These are phyloP conservation scores for Neoascochyta sp. DNA, from an alignment of 2,329 filamentous ascomycete genomes.

Conservation along the genomic window DNA sequence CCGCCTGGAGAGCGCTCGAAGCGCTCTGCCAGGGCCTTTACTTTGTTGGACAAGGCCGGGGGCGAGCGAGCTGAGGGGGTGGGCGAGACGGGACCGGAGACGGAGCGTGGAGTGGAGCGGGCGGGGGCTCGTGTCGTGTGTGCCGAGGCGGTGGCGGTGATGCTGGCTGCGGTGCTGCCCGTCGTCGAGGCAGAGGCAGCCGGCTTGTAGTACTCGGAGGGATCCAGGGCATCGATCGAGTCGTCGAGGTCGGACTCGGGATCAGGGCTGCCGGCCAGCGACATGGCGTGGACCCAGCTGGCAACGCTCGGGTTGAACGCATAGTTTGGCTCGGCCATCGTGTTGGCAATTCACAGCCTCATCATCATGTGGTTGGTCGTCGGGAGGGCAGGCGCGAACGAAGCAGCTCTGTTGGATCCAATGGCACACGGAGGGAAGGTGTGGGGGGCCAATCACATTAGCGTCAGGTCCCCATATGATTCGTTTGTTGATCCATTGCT, in stretches of 20 bases:
- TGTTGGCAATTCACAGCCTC: no score
- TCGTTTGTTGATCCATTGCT: slow-evolving; percentile 18
- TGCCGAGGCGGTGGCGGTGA: slow-evolving; percentile 6
- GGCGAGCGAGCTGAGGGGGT: slow-evolving; percentile 17
- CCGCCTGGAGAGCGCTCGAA: slow-evolving; percentile 34
- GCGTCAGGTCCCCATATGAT: no score
- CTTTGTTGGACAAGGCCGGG: slow-evolving; percentile 28
- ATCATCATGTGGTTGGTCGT: no score
- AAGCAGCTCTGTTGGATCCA: no score
- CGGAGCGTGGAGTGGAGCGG: slow-evolving; percentile 25
- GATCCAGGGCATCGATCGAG: background rate
- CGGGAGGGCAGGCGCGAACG: no score
- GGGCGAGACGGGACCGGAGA: slow-evolving; percentile 30
- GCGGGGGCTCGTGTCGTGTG: slow-evolving; percentile 25
- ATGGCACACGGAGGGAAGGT: no score
- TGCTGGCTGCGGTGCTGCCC: background rate
- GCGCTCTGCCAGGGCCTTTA: slow-evolving; percentile 36
- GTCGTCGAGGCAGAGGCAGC: background rate
- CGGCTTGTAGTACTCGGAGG: no score
- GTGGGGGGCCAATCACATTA: no score
- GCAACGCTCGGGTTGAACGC: slow-evolving; percentile 30
- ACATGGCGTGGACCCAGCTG: slow-evolving; percentile 36
- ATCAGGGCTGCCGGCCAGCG: slow-evolving; percentile 19
- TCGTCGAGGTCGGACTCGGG: background rate
- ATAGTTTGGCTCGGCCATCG: slow-evolving; percentile 34